A percentile compares a stretch with the other conserved stretches of the same genome.
phyloP scores from a whole-genome alignment of 2,329 filamentous ascomycete genomes.

The Aspergillus transmontanensis region DNA sequence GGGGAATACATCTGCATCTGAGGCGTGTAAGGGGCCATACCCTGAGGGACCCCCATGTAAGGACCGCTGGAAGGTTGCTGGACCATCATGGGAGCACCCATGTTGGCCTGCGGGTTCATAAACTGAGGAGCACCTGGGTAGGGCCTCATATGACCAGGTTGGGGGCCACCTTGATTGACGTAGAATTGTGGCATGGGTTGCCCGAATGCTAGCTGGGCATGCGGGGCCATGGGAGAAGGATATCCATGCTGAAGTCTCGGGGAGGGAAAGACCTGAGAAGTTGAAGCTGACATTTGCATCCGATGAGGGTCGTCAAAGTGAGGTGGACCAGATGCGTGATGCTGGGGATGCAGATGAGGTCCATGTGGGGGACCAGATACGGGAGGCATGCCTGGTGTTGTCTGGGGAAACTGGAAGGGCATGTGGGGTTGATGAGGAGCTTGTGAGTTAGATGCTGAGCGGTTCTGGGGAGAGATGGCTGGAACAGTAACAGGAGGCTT shows the following conservation, averaged over 20 bases:
- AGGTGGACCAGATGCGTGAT: slow-evolving; percentile 67
- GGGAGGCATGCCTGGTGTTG: slow-evolving; percentile 66
- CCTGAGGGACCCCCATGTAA: slow-evolving; percentile 73
- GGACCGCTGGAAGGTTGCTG: slow-evolving; percentile 68
- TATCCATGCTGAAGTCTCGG: slow-evolving; percentile 76
- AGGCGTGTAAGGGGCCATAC: slow-evolving; percentile 66
- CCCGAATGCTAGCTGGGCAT: slow-evolving; percentile 69
- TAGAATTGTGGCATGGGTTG: slow-evolving; percentile 73
- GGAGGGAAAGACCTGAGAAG: slow-evolving; percentile 81
- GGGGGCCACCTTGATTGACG: slow-evolving; percentile 69
- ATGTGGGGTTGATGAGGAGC: slow-evolving; percentile 82
- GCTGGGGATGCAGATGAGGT: slow-evolving; percentile 74
- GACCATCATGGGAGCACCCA: slow-evolving; percentile 82
- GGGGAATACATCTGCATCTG: slow-evolving; percentile 83
- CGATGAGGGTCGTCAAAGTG: slow-evolving; percentile 80
- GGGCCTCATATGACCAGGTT: slow-evolving; percentile 71
- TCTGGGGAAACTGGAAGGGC: slow-evolving; percentile 78
- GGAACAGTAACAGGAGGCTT: slow-evolving; percentile 64
- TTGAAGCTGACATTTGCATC: slow-evolving; percentile 82
- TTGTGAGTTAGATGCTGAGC: slow-evolving; percentile 63
- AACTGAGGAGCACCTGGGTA: slow-evolving; percentile 74
- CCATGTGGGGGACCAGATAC: slow-evolving; percentile 74
- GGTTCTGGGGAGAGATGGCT: slow-evolving; percentile 70
- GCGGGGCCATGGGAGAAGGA: slow-evolving; percentile 67
- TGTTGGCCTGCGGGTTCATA: slow-evolving; percentile 69